A percentile compares a stretch with the other conserved stretches of the same genome.
Evolutionary conservation across 495 filamentous ascomycete genomes (phyloP).

Genomic region (Bathelium albidoporum): DNA sequence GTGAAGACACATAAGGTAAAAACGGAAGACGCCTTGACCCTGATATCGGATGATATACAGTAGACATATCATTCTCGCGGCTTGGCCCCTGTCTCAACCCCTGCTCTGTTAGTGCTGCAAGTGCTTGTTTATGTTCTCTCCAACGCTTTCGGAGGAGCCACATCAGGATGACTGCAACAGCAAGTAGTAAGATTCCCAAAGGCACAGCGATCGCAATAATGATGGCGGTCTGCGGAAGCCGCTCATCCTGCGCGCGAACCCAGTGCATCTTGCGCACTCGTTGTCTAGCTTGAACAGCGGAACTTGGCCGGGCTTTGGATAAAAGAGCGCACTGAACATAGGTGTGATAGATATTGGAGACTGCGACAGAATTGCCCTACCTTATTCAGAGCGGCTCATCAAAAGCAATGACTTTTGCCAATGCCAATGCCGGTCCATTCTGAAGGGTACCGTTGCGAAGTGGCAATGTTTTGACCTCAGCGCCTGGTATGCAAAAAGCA

Average conservation of each 20-base stretch:
- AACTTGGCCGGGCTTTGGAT: not conserved
- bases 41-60: not conserved
- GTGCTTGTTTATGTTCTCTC: not conserved
- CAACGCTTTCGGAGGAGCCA: constrained; percentile 1
- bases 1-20: not conserved
- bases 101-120: not conserved
- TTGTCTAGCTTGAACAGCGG: not conserved
- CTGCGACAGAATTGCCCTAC: not conserved
- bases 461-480: not conserved
- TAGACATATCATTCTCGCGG: not conserved
- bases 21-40: not conserved
- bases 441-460: not conserved
- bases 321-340: no score
- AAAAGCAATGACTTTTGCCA: not conserved
- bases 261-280: not conserved
- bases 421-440: not conserved
- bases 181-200: not conserved
- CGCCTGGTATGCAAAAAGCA: not conserved
- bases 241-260: not conserved
- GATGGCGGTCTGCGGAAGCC: not conserved
- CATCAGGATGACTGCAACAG: not conserved
- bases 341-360: not conserved
- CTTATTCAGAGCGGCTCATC: not conserved
- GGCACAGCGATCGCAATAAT: not conserved
- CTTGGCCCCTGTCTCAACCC: not conserved